Base-by-base conservation (phyloP, 148 eudicot genomes). In the Dianthus caryophyllus region DNA sequence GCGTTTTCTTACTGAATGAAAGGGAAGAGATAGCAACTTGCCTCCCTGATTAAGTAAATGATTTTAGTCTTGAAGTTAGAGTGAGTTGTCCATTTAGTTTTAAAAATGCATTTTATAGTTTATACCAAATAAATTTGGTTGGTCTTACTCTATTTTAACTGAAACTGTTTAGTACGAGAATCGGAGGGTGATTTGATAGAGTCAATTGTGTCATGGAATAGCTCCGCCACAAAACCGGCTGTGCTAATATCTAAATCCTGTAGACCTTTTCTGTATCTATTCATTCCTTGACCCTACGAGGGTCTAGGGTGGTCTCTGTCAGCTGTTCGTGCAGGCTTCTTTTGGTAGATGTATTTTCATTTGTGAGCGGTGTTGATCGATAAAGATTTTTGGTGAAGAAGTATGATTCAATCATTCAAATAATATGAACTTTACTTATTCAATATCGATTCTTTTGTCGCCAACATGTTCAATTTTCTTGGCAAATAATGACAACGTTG, bases 391-490 rank as follows among this genome's bases (percentile, higher is more conserved):
- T 61, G 30, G 49, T 9, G 9, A 6, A 24, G 43, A 41, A 17
- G 65, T 61, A 14, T 41, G 30, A 61, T 43, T 41, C 21, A 14
- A 14, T 41, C 18, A 61, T 43, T 41, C 21, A 14, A 15, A 61
- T 8, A 61, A 39, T 39, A 21, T 61, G 64, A 36, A 31, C 46
- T 59, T 61, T 24, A 7, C n/a, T 46, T 41, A 36, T 61, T 38
- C 65, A 21, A 36, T 36, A 38, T 10, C 38, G 64, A 38, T n/a
- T 22, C 9, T 13, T 56, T 63, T 44, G 38, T 64, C 15, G 26
- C 58, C 53, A 24, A 22, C 56, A 25, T 36, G 30, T 53, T 11
- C 2, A 10, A 1, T 64, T 61, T 67, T 63, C 56, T 67, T 21
- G 72, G 22, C 18, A n/a, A n/a, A n/a, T n/a, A n/a, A n/a, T n/a